Conservation (phyloP, 768 basidiomycete genomes). For the Leccinum boreale region DNA sequence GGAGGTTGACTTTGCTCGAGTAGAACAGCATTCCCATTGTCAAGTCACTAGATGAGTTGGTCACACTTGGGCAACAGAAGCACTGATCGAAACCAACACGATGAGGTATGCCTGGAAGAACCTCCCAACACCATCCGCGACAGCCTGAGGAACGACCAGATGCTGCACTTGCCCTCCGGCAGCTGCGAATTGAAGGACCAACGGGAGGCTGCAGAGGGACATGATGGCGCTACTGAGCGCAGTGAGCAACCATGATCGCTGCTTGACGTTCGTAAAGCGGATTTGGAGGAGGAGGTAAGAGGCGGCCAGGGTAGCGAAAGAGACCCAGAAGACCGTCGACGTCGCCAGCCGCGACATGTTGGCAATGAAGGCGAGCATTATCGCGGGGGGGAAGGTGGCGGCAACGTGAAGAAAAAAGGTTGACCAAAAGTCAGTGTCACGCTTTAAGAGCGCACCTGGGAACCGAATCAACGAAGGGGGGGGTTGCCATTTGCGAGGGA, state of each 20-base stretch:
- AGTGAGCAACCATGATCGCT: constrained; percentile 49
- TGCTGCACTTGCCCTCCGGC: constrained; percentile 27
- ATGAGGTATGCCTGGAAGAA: constrained; percentile 49
- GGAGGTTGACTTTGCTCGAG: constrained; percentile 41
- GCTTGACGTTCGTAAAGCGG: constrained; percentile 34
- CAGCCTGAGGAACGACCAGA: constrained; percentile 18
- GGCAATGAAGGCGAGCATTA: constrained; percentile 17
- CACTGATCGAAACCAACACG: constrained; percentile 23
- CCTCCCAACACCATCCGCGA: constrained; percentile 27
- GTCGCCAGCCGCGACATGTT: constrained; percentile 18
- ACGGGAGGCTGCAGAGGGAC: constrained; percentile 41
- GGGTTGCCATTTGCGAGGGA: constrained; percentile 9
- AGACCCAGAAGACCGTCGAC: constrained; percentile 23
- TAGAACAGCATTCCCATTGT: constrained; percentile 45
- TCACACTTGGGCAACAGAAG: constrained; percentile 8
- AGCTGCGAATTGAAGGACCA: constrained; percentile 29
- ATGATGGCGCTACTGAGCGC: constrained; percentile 38
- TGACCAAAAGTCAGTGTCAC: constrained; percentile 8
- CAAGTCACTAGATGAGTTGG: constrained; percentile 38
- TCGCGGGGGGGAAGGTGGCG: constrained; percentile 17
- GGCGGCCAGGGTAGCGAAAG: constrained; percentile 13
- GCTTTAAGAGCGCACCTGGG: constrained; percentile 21
- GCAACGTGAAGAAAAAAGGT: constrained; percentile 18
- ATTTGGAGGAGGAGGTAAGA: constrained; percentile 32
- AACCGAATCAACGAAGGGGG: constrained; percentile 13